phyloP scores from a whole-genome alignment of 768 basidiomycete genomes.

The Leccinum rimulosum region DNA sequence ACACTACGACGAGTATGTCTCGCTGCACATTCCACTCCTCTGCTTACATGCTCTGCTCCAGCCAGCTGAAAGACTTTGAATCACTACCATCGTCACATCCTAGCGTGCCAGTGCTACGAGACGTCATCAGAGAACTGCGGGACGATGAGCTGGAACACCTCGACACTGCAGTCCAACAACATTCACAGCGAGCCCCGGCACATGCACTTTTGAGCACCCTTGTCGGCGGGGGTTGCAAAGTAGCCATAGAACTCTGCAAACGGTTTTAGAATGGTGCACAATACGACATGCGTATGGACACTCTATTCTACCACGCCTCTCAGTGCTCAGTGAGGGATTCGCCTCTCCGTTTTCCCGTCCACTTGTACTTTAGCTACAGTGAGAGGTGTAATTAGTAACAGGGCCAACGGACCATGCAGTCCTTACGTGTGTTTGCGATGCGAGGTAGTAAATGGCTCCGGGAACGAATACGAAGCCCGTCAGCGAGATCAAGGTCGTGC shows the following conservation, averaged over 20 bases:
- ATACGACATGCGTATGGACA: conserved; percentile 1
- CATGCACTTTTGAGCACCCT: conserved; percentile 87
- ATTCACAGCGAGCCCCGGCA: conserved; percentile 86
- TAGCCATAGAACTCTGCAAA: conserved; percentile 89
- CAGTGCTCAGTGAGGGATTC: conserved; percentile 37
- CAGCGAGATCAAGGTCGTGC: conserved; percentile 58
- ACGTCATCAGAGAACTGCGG: conserved; percentile 78
- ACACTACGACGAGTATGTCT: conserved; percentile 92
- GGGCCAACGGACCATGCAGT: conserved; percentile 28
- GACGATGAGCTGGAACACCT: conserved; percentile 96
- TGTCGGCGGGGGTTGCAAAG: conserved; percentile 81
- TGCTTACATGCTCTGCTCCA: conserved; percentile 31
- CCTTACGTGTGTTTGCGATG: conserved; percentile 36
- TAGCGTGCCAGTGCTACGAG: conserved; percentile 70
- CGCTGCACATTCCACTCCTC: neutral
- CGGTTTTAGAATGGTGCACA: conserved; percentile 47
- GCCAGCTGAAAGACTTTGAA: conserved; percentile 79
- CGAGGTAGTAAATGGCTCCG: conserved; percentile 47
- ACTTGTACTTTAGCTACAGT: conserved; percentile 50
- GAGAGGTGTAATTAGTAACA: conserved; percentile 4
- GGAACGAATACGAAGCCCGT: conserved; percentile 68
- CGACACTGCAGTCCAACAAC: conserved; percentile 84
- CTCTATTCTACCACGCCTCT: conserved; percentile 2
- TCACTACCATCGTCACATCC: conserved; percentile 64
- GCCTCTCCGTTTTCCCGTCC: conserved; percentile 49